These are phyloP conservation scores for Sparassis latifolia DNA, from an alignment of 1,284 basidiomycete species.

Conservation along the genomic window DNA sequence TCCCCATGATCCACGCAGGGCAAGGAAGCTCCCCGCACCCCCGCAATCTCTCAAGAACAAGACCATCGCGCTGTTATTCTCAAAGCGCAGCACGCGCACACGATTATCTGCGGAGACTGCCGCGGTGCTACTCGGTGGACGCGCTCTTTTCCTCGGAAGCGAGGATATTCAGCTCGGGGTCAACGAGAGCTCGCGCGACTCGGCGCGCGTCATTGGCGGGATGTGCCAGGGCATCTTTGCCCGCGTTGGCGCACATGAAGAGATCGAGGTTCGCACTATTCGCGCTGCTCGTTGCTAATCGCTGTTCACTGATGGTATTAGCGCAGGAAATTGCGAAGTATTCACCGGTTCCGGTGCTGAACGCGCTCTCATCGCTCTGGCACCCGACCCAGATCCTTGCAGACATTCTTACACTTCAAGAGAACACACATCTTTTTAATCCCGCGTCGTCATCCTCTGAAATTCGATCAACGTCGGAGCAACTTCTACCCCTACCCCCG, in stretches of 20 bases:
- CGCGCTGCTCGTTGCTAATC: not conserved
- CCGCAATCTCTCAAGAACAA: slow-evolving; percentile 73
- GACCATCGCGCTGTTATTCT: slow-evolving; percentile 86
- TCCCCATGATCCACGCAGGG: slow-evolving; percentile 25
- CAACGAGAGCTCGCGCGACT: slow-evolving; percentile 86
- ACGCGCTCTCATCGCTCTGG: slow-evolving; percentile 93
- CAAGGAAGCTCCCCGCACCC: slow-evolving; percentile 45
- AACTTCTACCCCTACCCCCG: slow-evolving; percentile 43
- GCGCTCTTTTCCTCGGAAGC: slow-evolving; percentile 87
- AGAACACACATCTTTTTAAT: slow-evolving; percentile 38
- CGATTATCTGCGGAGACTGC: slow-evolving; percentile 86
- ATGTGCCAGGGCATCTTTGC: slow-evolving; percentile 99
- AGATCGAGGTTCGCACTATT: slow-evolving; percentile 71
- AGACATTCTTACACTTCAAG: slow-evolving; percentile 87
- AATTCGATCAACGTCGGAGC: slow-evolving; percentile 3
- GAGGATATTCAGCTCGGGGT: slow-evolving; percentile 96
- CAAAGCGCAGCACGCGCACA: slow-evolving; percentile 91
- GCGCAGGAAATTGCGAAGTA: slow-evolving; percentile 79
- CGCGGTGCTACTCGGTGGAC: slow-evolving; percentile 72
- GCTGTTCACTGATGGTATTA: not conserved
- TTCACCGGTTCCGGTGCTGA: slow-evolving; percentile 90
- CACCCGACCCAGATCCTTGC: slow-evolving; percentile 96
- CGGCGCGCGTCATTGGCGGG: slow-evolving; percentile 82
- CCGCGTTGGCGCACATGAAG: slow-evolving; percentile 85
- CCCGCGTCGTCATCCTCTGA: not conserved